Conservation (phyloP, 768 basidiomycete genomes). For the Gloeopeniophorella convolvens region DNA sequence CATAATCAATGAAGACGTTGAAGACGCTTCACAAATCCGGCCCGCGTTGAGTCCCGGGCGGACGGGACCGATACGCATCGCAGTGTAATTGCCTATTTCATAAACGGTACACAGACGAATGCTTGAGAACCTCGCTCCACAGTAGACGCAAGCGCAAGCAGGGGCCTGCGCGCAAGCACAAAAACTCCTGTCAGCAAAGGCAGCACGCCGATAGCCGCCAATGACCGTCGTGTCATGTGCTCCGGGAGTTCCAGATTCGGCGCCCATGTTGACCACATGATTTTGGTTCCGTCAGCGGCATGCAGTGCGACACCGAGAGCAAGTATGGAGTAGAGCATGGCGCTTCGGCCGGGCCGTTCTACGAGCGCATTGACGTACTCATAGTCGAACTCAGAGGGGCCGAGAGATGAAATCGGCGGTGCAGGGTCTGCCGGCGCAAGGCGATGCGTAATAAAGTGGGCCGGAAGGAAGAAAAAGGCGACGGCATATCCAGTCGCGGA, state of each 20-base stretch:
- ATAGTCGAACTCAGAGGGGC: conserved; percentile 72
- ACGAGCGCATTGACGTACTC: conserved; percentile 74
- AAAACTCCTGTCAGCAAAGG: conserved; percentile 53
- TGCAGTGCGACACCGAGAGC: conserved; percentile 52
- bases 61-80: too few relatives aligned
- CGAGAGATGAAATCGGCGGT: conserved; percentile 48
- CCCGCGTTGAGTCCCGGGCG: too few relatives aligned
- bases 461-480: conserved; percentile 54
- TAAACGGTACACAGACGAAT: conserved; percentile 42
- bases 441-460: conserved; percentile 68
- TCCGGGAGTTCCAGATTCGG: conserved; percentile 24
- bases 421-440: conserved; percentile 39
- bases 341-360: conserved; percentile 56
- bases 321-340: conserved; percentile 56
- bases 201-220: conserved; percentile 34
- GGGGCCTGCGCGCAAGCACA: conserved; percentile 46
- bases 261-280: too few relatives aligned
- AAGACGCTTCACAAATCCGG: too few relatives aligned
- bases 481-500: conserved; percentile 57
- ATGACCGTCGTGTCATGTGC: conserved; percentile 28
- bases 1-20: too few relatives aligned
- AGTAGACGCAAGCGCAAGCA: conserved; percentile 46
- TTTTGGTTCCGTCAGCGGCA: conserved; percentile 48
- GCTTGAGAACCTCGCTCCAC: conserved; percentile 40
- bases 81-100: too few relatives aligned